phyloP scores from a whole-genome alignment of 2,329 filamentous ascomycete genomes.

The Cytospora piceicola region DNA sequence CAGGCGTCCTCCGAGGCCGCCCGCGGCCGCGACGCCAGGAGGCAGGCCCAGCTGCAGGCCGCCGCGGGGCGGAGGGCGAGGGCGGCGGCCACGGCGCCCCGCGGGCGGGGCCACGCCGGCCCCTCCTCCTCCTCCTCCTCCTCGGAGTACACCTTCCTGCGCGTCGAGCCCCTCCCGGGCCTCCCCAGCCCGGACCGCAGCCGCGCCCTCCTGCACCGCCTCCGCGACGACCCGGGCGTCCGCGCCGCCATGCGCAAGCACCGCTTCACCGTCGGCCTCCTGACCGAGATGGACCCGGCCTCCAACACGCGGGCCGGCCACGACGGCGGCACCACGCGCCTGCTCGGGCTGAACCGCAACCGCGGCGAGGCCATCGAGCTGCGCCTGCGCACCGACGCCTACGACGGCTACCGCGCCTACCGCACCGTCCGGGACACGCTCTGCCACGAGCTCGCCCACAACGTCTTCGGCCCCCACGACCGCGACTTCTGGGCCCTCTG shows the following conservation, averaged over 20 bases:
- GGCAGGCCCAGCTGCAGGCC: conserved; percentile 12
- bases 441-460: conserved; percentile 94
- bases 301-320: conserved; percentile 74
- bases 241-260: conserved; percentile 81
- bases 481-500: conserved; percentile 88
- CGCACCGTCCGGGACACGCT: conserved; percentile 87
- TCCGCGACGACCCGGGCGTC: conserved; percentile 85
- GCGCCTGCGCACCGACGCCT: conserved; percentile 86
- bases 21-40: conserved; percentile 25
- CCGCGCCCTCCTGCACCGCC: conserved; percentile 70
- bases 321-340: conserved; percentile 72
- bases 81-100: too few relatives aligned
- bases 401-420: conserved; percentile 93
- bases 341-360: conserved; percentile 86
- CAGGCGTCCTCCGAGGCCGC: conserved; percentile 31
- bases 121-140: too few relatives aligned
- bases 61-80: conserved; percentile 16
- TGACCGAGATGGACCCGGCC: conserved; percentile 95
- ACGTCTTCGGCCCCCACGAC: conserved; percentile 84
- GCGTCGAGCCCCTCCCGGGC: conserved; percentile 73
- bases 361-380: conserved; percentile 88
- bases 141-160: conserved; percentile 77
- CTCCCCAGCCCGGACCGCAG: conserved; percentile 77
- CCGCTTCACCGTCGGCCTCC: conserved; percentile 78
- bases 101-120: too few relatives aligned